Percentiles rank a stretch among this genome's conserved stretches.
Conservation (phyloP, 129 eudicot genomes). For the Flaveria bidentis region DNA sequence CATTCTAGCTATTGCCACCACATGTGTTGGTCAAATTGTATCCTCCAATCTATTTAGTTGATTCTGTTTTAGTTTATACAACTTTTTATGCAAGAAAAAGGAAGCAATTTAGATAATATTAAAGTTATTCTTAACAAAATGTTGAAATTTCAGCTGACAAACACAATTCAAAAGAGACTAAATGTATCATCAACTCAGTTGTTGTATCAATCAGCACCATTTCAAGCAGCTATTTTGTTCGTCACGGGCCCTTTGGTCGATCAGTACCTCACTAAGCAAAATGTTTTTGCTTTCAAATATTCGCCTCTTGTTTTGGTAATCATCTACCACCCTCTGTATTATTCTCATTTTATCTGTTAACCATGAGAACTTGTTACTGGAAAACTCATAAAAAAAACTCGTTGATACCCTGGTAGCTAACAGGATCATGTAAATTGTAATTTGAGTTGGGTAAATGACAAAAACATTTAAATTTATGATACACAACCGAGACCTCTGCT, state of each 20-base stretch:
- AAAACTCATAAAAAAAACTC: no score
- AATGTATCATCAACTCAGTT: conserved; percentile 94
- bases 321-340: conserved; percentile 1
- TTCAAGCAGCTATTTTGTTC: conserved; percentile 84
- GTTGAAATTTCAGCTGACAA: conserved; percentile 67
- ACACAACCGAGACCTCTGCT: no score
- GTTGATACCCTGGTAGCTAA: no score
- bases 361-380: no score
- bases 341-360: neutral
- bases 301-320: conserved; percentile 77
- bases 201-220: conserved; percentile 92
- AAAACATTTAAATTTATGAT: no score
- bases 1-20: conserved; percentile 76
- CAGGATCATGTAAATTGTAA: no score
- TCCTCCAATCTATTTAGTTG: conserved; percentile 23
- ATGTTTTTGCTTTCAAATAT: conserved; percentile 83
- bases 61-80: neutral
- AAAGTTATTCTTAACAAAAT: conserved; percentile 25
- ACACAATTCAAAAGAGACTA: conserved; percentile 89
- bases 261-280: conserved; percentile 72
- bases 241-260: conserved; percentile 87
- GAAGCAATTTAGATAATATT: neutral
- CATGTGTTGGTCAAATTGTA: conserved; percentile 98
- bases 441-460: no score
- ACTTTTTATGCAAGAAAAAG: neutral